A percentile compares a stretch with the other conserved stretches of the same genome.
Conservation (phyloP, 768 basidiomycete genomes). For the Trametopsis cervina region DNA sequence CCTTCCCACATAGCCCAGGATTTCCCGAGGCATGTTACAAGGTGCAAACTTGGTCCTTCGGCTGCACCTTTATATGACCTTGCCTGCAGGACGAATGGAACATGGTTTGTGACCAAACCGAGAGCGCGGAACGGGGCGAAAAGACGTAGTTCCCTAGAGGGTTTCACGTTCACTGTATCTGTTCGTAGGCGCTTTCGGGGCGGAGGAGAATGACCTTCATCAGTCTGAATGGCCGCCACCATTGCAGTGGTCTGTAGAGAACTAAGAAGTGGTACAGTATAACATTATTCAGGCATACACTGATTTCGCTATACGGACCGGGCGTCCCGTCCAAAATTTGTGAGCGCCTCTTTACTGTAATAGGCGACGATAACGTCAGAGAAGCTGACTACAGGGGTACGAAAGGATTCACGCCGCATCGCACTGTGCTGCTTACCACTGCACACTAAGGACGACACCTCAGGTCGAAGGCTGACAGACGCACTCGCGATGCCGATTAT, state of each 20-base stretch:
- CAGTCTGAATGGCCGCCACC: constrained; percentile 7
- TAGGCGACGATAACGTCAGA: too few species aligned
- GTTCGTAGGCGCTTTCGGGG: constrained; percentile 12
- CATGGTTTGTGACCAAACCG: constrained; percentile 87
- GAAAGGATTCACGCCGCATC: too few species aligned
- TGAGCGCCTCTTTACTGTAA: too few species aligned
- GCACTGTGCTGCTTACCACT: too few species aligned
- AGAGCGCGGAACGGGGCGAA: constrained; percentile 95
- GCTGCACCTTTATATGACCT: constrained; percentile 80
- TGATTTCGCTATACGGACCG: not conserved
- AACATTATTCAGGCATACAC: too few species aligned
- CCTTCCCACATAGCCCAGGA: constrained; percentile 98
- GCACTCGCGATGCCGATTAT: too few species aligned
- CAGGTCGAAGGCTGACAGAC: too few species aligned
- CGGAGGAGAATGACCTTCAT: constrained; percentile 7
- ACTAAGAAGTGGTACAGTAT: not conserved
- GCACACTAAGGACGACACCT: too few species aligned
- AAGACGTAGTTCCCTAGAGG: constrained; percentile 31
- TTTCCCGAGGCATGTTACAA: constrained; percentile 81
- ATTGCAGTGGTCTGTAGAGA: constrained; percentile 5
- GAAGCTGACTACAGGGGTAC: too few species aligned
- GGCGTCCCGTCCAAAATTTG: not conserved
- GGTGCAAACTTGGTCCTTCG: constrained; percentile 74
- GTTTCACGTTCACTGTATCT: not conserved
- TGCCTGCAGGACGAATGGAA: constrained; percentile 84